phyloP scores from a whole-genome alignment of 2,329 filamentous ascomycete genomes.

The Ilyonectria mors-panacis region DNA sequence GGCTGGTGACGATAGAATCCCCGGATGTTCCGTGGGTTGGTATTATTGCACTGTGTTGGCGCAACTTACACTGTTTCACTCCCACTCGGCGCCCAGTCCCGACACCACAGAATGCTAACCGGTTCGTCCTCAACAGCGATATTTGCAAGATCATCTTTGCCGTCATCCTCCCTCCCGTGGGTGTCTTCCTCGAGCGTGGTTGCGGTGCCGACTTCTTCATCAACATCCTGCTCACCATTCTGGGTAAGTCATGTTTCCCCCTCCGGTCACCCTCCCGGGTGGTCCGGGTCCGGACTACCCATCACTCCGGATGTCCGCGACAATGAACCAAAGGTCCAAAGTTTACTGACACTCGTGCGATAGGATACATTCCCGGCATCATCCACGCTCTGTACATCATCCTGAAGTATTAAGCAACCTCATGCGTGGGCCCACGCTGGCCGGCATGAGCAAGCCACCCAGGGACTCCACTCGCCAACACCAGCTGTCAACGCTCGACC shows the following conservation, averaged over 20 bases:
- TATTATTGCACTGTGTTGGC: conserved; percentile 21
- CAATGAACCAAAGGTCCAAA: conserved; percentile 1
- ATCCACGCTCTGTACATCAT: conserved; percentile 97
- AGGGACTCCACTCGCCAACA: conserved; percentile 26
- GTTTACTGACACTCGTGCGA: conserved; percentile 32
- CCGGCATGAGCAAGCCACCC: conserved; percentile 17
- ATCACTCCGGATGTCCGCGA: neutral
- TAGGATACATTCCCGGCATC: conserved; percentile 81
- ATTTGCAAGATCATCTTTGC: conserved; percentile 84
- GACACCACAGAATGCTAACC: conserved; percentile 26
- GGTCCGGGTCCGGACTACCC: conserved; percentile 53
- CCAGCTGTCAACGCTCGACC: conserved; percentile 12
- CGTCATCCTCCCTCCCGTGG: conserved; percentile 89
- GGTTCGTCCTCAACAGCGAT: conserved; percentile 56
- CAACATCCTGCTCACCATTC: conserved; percentile 90
- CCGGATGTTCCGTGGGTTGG: conserved; percentile 38
- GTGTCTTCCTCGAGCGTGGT: conserved; percentile 94
- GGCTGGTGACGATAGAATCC: conserved; percentile 33
- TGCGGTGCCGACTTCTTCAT: conserved; percentile 90
- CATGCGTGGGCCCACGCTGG: conserved; percentile 31
- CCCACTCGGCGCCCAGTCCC: conserved; percentile 4
- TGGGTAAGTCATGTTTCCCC: conserved; percentile 61
- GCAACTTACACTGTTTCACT: neutral
- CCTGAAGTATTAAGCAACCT: conserved; percentile 79
- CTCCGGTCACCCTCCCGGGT: conserved; percentile 40